Evolutionary conservation across 1,139 yeast species (phyloP), one percentile per base, ranked within the genome.

Genomic region (Lipomyces yarrowii): DNA sequence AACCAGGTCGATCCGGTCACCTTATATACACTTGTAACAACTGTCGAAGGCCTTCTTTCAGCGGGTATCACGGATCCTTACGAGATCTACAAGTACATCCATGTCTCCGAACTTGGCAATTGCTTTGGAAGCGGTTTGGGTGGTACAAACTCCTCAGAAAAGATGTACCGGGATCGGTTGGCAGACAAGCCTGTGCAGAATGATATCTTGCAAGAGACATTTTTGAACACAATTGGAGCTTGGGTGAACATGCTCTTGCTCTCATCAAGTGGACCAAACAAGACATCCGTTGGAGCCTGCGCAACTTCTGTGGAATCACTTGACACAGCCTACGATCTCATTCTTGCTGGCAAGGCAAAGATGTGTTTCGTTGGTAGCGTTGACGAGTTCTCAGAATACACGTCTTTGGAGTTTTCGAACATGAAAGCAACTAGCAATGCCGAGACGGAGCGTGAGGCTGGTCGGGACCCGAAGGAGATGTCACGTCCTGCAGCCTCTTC

Each of bases 81-180:
- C 78, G 99, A 94, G 83, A 91, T 94, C 85, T 94, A 94, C 86
- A 89, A 94, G 82, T 96, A 94, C 77, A 97, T 96, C 65, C 99
- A 94, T 79, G 96, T 94, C 70, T 92, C 98, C 62, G 98, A 94
- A 81, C 93, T 94, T 73, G 99, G 99, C 83, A 94, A 94, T 86
- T 92, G 98, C 85, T 90, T 97, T 63, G 99, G 99, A 83, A 92
- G 98, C 67, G 99, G 99, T 87, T 93, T 94, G 97, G 99, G 99
- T 81, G 99, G 99, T 89, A 96, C 93, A 73, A 80, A 89, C 74
- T 99, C 99, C 65, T 82, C 94, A 77, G 90, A 96, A 80, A 98
- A 98, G 74, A 94, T 94, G 98, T 94, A 92, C 84, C 92, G 86
- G 81, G 97, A 93, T 78, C 89, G 99, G 82, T 93, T 84, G 82